These are phyloP conservation scores for Colletotrichum australisinense DNA, from an alignment of 2,329 filamentous ascomycete species.

Conservation along the genomic window DNA sequence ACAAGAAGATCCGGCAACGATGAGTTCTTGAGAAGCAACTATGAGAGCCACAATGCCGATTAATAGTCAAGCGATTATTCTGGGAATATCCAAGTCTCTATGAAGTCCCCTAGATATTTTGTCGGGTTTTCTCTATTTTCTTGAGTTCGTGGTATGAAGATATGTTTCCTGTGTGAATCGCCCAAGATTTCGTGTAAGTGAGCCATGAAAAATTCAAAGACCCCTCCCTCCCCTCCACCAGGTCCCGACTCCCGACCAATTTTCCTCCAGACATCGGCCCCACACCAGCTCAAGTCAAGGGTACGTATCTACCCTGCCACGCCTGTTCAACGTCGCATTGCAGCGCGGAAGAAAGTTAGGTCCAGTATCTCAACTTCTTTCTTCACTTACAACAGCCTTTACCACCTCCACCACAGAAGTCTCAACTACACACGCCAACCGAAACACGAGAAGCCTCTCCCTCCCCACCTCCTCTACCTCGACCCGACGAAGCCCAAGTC, in stretches of 20 bases:
- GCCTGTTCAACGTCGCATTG: slow-evolving; percentile 3
- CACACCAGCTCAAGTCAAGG: not conserved
- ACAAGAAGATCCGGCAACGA: not conserved
- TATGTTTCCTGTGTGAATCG: not conserved
- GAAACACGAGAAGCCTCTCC: not conserved
- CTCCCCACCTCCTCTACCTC: no score
- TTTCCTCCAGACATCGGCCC: slow-evolving; percentile 5
- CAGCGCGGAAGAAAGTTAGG: slow-evolving; percentile 1
- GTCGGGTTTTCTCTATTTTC: not conserved
- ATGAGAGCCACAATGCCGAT: not conserved
- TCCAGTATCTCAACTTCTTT: not conserved
- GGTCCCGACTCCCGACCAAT: not conserved
- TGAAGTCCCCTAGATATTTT: not conserved
- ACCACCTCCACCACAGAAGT: not conserved
- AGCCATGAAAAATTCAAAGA: slow-evolving; percentile 8
- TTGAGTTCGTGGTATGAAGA: not conserved
- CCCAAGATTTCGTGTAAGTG: slow-evolving; percentile 3
- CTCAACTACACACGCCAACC: not conserved
- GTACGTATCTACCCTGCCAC: not conserved
- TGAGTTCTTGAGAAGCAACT: not conserved
- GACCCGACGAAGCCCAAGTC: not conserved
- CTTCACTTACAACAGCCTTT: not conserved
- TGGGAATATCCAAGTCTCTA: not conserved
- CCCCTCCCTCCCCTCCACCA: not conserved
- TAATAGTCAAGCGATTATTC: not conserved